These are phyloP conservation scores for Barnettozyma siamensis DNA, from an alignment of 805 yeast genomes.

Conservation along the genomic window DNA sequence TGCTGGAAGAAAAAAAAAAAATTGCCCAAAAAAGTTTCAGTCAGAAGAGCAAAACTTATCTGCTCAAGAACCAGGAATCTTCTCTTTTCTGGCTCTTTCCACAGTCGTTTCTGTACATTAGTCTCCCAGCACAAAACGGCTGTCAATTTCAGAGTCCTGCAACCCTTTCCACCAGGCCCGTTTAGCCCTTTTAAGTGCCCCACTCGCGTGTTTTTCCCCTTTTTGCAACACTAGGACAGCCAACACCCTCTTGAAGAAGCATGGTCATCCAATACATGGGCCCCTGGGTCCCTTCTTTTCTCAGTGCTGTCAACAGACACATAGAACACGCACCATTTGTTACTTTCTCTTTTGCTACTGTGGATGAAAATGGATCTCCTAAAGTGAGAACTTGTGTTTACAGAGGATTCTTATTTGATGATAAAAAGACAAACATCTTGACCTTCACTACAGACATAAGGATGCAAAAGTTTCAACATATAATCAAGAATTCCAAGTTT, in stretches of 20 bases:
- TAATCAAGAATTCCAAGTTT: conserved; percentile 42
- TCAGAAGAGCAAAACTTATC: neutral
- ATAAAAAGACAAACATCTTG: conserved; percentile 58
- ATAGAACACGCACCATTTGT: conserved; percentile 42
- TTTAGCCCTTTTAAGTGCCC: neutral
- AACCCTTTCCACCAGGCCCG: neutral
- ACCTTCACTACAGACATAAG: conserved; percentile 70
- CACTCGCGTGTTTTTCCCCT: neutral
- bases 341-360: conserved; percentile 64
- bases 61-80: neutral
- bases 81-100: too few relatives aligned
- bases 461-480: conserved; percentile 54
- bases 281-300: conserved; percentile 71
- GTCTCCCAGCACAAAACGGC: neutral
- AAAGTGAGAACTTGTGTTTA: conserved; percentile 63
- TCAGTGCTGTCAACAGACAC: conserved; percentile 46
- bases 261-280: conserved; percentile 43
- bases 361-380: conserved; percentile 50
- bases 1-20: neutral
- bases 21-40: neutral
- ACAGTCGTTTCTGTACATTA: neutral
- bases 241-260: neutral
- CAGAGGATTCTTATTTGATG: conserved; percentile 72
- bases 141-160: too few relatives aligned
- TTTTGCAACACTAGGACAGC: too few relatives aligned